Evolutionary conservation across 2,329 filamentous ascomycete genomes (phyloP).

Genomic region (Paecilomyces dactylethromorphus): DNA sequence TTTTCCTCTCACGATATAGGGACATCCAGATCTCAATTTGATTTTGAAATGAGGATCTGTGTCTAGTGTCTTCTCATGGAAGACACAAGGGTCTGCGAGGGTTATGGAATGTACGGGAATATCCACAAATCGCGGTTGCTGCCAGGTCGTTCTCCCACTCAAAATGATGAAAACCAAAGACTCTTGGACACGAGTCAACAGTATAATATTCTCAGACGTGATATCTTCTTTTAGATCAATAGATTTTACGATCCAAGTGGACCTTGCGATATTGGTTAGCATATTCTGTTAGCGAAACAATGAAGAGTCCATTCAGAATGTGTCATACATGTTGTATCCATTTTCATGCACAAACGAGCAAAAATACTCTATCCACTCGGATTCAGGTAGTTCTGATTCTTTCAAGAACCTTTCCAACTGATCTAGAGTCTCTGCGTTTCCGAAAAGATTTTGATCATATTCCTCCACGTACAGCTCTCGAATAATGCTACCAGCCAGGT

Average conservation of each 20-base stretch:
- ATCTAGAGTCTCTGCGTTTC: slow-evolving; percentile 3
- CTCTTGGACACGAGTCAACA: background rate
- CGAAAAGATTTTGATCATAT: slow-evolving; percentile 2
- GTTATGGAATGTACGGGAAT: background rate
- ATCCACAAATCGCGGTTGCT: background rate
- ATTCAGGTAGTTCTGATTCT: background rate
- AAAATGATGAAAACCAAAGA: background rate
- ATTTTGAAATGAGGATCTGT: slow-evolving; percentile 1
- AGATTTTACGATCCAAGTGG: background rate
- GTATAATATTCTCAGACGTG: background rate
- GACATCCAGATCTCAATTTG: background rate
- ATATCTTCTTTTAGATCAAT: background rate
- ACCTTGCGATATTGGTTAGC: background rate
- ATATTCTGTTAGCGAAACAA: background rate
- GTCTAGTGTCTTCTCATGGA: background rate
- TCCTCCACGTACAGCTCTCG: slow-evolving; percentile 5
- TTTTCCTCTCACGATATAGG: slow-evolving; percentile 7
- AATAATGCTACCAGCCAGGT: slow-evolving; percentile 16
- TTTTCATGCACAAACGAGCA: background rate
- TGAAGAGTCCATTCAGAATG: background rate
- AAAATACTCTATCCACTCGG: background rate
- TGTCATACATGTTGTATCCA: background rate
- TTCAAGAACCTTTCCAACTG: slow-evolving; percentile 4
- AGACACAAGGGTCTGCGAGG: background rate
- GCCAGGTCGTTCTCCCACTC: background rate